phyloP scores from a whole-genome alignment of 306 rosid genomes.

The barrel medic (Medicago truncatula) region DNA sequence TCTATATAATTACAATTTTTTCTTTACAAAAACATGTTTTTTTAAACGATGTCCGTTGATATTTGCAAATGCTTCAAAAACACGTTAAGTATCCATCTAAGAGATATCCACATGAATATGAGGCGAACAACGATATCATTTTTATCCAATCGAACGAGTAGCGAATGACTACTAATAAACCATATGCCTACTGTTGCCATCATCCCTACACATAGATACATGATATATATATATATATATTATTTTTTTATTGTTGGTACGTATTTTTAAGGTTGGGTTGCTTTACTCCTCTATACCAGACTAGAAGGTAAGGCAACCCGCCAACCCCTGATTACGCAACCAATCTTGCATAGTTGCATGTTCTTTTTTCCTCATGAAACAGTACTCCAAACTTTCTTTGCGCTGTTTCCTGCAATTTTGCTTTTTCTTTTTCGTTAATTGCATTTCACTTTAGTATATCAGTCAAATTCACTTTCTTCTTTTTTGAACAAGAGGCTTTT shows the following conservation, averaged over 20 bases:
- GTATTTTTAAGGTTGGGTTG: neutral
- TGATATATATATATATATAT: no score
- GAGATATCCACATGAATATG: no score
- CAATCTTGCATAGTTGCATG: constrained; percentile 29
- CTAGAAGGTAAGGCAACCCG: constrained; percentile 1
- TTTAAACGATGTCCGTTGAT: no score
- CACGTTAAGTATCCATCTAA: no score
- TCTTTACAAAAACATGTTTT: no score
- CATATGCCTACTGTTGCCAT: no score
- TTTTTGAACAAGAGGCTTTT: constrained; percentile 40
- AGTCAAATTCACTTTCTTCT: constrained; percentile 52
- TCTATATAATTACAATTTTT: no score
- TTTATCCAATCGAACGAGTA: no score
- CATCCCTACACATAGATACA: no score
- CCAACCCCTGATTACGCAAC: constrained; percentile 40
- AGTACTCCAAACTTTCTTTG: constrained; percentile 27
- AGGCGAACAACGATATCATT: no score
- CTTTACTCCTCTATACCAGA: neutral
- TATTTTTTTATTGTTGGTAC: neutral
- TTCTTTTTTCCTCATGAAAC: constrained; percentile 35
- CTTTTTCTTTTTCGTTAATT: constrained; percentile 42
- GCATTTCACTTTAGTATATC: constrained; percentile 49
- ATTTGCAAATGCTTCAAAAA: no score
- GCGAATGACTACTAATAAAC: no score
- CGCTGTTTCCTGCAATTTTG: constrained; percentile 41